A percentile compares a stretch with the other conserved stretches of the same genome.
Conservation (phyloP, 805 yeast genomes). For the Candida boleticola region DNA sequence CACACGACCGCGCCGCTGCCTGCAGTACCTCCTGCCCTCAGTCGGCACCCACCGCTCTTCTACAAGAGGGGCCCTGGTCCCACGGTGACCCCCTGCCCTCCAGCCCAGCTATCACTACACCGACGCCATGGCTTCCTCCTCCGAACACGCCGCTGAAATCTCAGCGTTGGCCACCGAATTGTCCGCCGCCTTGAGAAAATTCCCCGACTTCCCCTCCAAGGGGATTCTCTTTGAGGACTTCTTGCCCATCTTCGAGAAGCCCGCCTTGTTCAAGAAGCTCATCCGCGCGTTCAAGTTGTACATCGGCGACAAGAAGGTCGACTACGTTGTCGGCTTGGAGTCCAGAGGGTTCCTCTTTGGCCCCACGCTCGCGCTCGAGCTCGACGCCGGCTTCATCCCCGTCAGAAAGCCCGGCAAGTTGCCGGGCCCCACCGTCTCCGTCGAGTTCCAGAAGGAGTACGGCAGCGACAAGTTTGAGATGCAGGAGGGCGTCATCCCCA, state of each 20-base stretch:
- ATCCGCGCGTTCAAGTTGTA: constrained; percentile 78
- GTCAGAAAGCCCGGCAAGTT: constrained; percentile 94
- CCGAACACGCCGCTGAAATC: constrained; percentile 17
- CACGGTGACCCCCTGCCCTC: too few relatives aligned
- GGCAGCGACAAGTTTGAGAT: constrained; percentile 88
- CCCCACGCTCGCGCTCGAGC: constrained; percentile 87
- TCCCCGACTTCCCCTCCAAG: constrained; percentile 90
- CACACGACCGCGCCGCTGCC: too few relatives aligned
- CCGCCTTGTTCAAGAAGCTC: constrained; percentile 76
- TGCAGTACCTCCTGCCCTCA: too few relatives aligned
- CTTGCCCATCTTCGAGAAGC: constrained; percentile 86
- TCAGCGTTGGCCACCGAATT: constrained; percentile 35
- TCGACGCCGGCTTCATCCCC: constrained; percentile 90
- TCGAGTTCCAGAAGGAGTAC: constrained; percentile 84
- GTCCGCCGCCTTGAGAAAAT: constrained; percentile 51
- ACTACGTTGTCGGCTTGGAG: constrained; percentile 90
- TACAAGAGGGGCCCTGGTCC: too few relatives aligned
- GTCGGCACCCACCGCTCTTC: too few relatives aligned
- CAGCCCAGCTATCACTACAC: too few relatives aligned
- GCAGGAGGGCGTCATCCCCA: constrained; percentile 77
- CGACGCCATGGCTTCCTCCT: not conserved
- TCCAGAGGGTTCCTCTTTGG: constrained; percentile 97
- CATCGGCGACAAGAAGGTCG: constrained; percentile 65
- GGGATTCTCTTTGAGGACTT: constrained; percentile 96
- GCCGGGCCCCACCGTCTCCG: constrained; percentile 78